Conservation (phyloP, 148 eudicot species). For the Fagopyrum homotropicum region DNA sequence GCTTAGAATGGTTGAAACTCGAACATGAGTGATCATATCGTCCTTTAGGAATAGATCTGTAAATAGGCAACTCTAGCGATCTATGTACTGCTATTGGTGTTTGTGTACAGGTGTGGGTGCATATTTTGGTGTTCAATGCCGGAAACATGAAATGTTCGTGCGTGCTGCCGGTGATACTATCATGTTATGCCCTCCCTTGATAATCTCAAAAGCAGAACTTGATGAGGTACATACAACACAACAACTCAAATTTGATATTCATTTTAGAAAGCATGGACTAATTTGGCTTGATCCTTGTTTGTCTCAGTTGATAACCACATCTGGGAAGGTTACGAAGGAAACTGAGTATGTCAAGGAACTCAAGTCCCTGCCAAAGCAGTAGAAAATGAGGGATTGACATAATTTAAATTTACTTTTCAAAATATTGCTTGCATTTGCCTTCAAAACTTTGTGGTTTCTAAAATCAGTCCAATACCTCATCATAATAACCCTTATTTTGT, state of each 20-base stretch:
- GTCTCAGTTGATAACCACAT: conserved; percentile 49
- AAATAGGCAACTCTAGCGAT: neutral
- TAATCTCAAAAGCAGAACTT: conserved; percentile 55
- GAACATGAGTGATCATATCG: too few species aligned
- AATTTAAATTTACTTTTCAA: too few species aligned
- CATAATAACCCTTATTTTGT: neutral
- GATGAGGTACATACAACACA: conserved; percentile 43
- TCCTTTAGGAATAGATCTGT: neutral
- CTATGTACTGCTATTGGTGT: neutral
- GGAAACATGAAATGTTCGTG: conserved; percentile 84
- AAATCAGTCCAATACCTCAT: too few species aligned
- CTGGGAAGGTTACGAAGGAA: conserved; percentile 61
- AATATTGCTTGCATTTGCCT: too few species aligned
- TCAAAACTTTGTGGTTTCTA: too few species aligned
- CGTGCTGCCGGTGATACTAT: conserved; percentile 88
- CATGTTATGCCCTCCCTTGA: conserved; percentile 85
- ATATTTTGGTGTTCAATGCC: conserved; percentile 80
- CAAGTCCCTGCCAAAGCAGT: conserved; percentile 39
- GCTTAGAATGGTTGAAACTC: too few species aligned
- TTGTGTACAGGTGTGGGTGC: conserved; percentile 58
- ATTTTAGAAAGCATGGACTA: neutral
- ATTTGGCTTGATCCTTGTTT: neutral
- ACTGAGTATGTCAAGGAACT: conserved; percentile 69
- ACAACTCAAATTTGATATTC: neutral
- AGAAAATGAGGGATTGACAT: too few species aligned